Conservation (phyloP, 164 flowering plant species). For the Vitis riparia region DNA sequence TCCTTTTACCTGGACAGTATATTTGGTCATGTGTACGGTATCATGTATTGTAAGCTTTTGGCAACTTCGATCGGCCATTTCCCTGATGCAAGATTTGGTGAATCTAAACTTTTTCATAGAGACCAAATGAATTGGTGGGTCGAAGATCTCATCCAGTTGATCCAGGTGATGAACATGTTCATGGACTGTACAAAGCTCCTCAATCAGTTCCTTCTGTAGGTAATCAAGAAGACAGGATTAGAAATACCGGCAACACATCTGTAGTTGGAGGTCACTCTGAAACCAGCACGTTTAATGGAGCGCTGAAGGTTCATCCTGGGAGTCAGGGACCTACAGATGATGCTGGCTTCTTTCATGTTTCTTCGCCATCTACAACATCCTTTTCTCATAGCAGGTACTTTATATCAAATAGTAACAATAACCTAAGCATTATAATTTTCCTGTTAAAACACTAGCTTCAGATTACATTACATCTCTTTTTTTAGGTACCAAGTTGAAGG, state of each 20-base stretch:
- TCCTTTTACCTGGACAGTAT: too few species aligned
- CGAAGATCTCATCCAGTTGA: conserved; percentile 33
- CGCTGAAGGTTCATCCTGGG: conserved; percentile 35
- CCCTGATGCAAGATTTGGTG: background rate
- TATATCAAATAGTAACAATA: background rate
- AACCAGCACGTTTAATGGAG: conserved; percentile 44
- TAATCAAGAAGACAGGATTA: conserved; percentile 35
- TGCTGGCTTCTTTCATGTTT: conserved; percentile 46
- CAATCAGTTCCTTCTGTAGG: conserved; percentile 26
- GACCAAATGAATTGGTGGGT: conserved; percentile 36
- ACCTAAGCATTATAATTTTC: too few species aligned
- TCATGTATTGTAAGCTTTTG: too few species aligned
- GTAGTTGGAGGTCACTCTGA: conserved; percentile 32
- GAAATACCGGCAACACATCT: conserved; percentile 26
- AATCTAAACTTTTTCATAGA: conserved; percentile 38
- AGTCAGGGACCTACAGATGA: conserved; percentile 37
- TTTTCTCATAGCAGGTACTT: conserved; percentile 59
- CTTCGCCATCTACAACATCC: conserved; percentile 61
- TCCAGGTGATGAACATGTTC: conserved; percentile 30
- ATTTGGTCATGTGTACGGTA: too few species aligned
- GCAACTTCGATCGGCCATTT: too few species aligned
- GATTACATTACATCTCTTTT: conserved; percentile 3
- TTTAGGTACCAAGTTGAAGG: conserved; percentile 57
- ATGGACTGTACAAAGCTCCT: conserved; percentile 27
- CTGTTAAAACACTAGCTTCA: background rate